A percentile compares a stretch with the other conserved stretches of the same genome.
These are phyloP conservation scores for Schwanniomyces pseudopolymorphus DNA, from an alignment of 805 yeast species.

Conservation along the genomic window DNA sequence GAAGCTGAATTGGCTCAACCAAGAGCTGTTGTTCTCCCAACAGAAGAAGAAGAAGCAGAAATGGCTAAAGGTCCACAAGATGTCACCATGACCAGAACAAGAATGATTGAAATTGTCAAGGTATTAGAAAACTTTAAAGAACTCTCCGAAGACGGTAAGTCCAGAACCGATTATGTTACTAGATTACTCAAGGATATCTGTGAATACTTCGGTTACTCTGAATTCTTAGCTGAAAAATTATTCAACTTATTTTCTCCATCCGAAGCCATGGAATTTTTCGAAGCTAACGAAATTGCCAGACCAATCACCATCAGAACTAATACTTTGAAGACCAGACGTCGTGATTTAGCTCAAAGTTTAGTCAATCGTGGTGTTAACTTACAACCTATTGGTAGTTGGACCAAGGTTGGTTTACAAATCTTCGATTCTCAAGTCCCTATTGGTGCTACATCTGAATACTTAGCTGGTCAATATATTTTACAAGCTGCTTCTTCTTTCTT, in stretches of 20 bases:
- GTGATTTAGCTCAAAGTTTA: constrained; percentile 92
- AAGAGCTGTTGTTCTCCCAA: constrained; percentile 74
- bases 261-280: constrained; percentile 97
- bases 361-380: constrained; percentile 96
- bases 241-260: constrained; percentile 90
- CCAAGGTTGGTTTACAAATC: constrained; percentile 95
- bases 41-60: constrained; percentile 60
- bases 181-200: constrained; percentile 84
- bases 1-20: constrained; percentile 64
- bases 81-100: constrained; percentile 78
- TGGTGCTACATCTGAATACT: constrained; percentile 98
- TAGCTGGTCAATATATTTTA: constrained; percentile 95
- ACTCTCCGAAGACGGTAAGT: constrained; percentile 79
- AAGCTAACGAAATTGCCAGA: constrained; percentile 95
- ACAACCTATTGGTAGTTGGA: constrained; percentile 97
- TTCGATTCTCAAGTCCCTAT: constrained; percentile 99
- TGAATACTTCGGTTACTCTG: constrained; percentile 90
- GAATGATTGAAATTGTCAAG: constrained; percentile 93
- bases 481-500: constrained; percentile 98
- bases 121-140: constrained; percentile 87
- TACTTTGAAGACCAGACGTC: constrained; percentile 88
- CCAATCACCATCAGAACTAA: constrained; percentile 98
- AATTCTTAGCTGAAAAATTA: constrained; percentile 88
- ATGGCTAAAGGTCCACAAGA: constrained; percentile 61
- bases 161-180: constrained; percentile 78